Evolutionary conservation across 768 basidiomycete genomes (phyloP).

Genomic region (Mycena kentingensis): DNA sequence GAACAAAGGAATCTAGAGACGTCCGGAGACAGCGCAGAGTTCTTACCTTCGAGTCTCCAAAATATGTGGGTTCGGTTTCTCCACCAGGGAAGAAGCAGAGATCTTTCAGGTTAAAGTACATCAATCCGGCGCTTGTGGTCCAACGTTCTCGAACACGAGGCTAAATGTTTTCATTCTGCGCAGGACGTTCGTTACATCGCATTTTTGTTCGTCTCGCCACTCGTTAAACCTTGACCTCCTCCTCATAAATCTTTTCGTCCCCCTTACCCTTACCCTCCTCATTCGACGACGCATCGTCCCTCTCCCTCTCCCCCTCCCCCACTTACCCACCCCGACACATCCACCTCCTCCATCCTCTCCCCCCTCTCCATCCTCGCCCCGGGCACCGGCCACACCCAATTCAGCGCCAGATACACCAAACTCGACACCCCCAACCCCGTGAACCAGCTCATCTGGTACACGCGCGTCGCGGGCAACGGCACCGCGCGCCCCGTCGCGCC

Average conservation of each 20-base stretch:
- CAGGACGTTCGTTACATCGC: too few species aligned
- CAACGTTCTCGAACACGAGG: too few species aligned
- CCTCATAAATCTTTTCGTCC: background rate
- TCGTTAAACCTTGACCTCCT: background rate
- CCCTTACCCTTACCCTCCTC: background rate
- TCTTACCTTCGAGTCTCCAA: too few species aligned
- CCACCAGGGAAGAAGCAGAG: too few species aligned
- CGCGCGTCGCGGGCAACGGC: conserved; percentile 67
- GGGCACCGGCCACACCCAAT: conserved; percentile 59
- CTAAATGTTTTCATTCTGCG: too few species aligned
- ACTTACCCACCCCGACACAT: conserved; percentile 36
- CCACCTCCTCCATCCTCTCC: conserved; percentile 52
- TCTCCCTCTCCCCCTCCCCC: conserved; percentile 2
- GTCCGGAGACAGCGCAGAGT: too few species aligned
- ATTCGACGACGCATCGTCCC: conserved; percentile 1
- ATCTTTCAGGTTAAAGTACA: too few species aligned
- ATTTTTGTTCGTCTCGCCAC: background rate
- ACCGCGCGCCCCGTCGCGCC: conserved; percentile 69
- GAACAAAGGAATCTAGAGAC: too few species aligned
- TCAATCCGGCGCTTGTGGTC: too few species aligned
- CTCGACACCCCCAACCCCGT: conserved; percentile 77
- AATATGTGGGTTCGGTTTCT: too few species aligned
- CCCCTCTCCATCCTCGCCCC: conserved; percentile 36
- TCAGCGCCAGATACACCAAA: conserved; percentile 62
- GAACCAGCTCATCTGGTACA: conserved; percentile 81